Base-by-base conservation (phyloP, 345 rosid species). In the Triadica sebifera region DNA sequence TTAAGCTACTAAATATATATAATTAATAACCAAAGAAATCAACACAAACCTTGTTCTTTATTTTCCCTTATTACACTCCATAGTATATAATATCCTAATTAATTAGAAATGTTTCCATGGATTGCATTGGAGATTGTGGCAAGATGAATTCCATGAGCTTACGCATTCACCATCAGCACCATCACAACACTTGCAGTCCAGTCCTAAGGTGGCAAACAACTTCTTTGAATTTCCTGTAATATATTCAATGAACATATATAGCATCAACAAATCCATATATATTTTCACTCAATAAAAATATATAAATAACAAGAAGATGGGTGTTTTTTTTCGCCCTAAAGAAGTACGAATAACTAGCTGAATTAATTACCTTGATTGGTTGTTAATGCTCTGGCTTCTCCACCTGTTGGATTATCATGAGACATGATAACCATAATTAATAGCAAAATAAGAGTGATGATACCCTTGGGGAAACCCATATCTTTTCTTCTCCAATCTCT, bases 181-280 rank as follows among this genome's bases (percentile, higher is more conserved):
- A 76, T 86, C 83, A 25, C 89, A 86, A n/a, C 89, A 86, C 75
- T 78, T 76, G 85, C 89, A 84, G 15, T 52, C 87, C 52, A 86
- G 58, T 60, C 89, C 89, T 4, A 84, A 62, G 34, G 72, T 71
- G 41, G 64, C 84, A 57, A 75, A 76, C 22, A 70, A 71, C 46
- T 46, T 61, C 38, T 74, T 78, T 29, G 80, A 24, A 76, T 80
- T 49, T 41, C 78, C 89, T 84, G 71, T 3, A 39, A 43, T 10
- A 6, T 20, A 46, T 8, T 51, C 6, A 41, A 11, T 25, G 12
- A 4, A 46, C 1, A 0, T 4, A 66, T 45, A 65, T 24, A 65
- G 4, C 15, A 22, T 20, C 7, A 20, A 59, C 24, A 2, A 24
- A 59, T 59, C 39, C 29, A n/a, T 8, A 29, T 20, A 8, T 8